These are phyloP conservation scores for Cokeromyces recurvatus DNA, from an alignment of 371 early-diverging fungal genomes.

Conservation along the genomic window DNA sequence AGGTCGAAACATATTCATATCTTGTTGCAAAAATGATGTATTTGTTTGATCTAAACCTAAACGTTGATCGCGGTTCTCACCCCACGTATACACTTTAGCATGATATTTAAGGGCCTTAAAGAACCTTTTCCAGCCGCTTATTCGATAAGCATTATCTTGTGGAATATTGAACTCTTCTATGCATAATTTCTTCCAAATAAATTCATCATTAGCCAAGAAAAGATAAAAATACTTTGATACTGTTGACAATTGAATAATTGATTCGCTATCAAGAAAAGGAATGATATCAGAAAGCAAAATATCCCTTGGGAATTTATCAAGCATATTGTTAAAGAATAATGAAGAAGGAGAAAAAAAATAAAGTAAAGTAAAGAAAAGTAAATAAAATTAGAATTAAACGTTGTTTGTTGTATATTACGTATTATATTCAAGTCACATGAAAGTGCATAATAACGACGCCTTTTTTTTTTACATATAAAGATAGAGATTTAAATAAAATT, in stretches of 20 bases:
- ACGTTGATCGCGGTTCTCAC: slow-evolving; percentile 28
- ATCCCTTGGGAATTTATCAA: slow-evolving; percentile 16
- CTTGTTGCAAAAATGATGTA: too few species aligned
- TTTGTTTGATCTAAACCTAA: slow-evolving; percentile 16
- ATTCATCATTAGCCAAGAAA: slow-evolving; percentile 28
- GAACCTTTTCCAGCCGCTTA: slow-evolving; percentile 37
- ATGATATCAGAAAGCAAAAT: slow-evolving; percentile 19
- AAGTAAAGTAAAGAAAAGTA: too few species aligned
- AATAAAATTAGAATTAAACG: too few species aligned
- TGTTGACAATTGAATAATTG: slow-evolving; percentile 15
- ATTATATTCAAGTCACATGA: too few species aligned
- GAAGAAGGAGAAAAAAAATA: too few species aligned
- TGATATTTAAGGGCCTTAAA: slow-evolving; percentile 23
- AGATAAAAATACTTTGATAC: slow-evolving; percentile 19
- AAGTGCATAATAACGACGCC: too few species aligned
- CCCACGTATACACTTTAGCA: slow-evolving; percentile 39
- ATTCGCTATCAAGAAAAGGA: slow-evolving; percentile 14
- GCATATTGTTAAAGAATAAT: too few species aligned
- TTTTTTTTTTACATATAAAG: too few species aligned
- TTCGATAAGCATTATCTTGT: slow-evolving; percentile 25
- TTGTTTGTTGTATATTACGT: too few species aligned
- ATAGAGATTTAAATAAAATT: too few species aligned
- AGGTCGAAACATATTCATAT: background rate
- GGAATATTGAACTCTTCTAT: slow-evolving; percentile 31
- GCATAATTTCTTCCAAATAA: slow-evolving; percentile 34